phyloP scores from a whole-genome alignment of 176 grass and related monocot species.

The Hyparrhenia diplandra region DNA sequence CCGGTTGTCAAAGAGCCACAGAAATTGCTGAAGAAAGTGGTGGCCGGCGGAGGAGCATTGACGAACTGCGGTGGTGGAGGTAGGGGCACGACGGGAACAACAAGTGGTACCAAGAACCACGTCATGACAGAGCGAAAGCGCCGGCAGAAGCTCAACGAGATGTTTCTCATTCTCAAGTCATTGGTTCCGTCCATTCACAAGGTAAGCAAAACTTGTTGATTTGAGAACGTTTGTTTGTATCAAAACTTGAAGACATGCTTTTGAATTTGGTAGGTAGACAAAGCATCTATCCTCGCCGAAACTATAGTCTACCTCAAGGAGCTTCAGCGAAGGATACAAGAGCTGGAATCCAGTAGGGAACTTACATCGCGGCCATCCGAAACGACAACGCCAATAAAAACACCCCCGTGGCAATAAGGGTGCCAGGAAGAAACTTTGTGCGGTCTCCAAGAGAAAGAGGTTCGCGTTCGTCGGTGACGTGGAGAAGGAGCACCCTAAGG shows the following conservation, averaged over 20 bases:
- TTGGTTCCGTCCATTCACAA: conserved; percentile 77
- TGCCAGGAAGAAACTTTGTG: neutral
- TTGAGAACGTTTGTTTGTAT: neutral
- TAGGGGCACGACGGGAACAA: neutral
- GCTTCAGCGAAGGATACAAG: conserved; percentile 54
- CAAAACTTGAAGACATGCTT: neutral
- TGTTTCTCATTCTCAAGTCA: conserved; percentile 67
- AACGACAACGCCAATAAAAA: neutral
- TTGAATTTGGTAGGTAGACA: conserved; percentile 46
- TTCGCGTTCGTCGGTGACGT: conserved; percentile 9
- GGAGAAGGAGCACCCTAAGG: conserved; percentile 33
- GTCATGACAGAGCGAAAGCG: conserved; percentile 69
- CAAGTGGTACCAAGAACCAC: conserved; percentile 28
- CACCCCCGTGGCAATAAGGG: conserved; percentile 8
- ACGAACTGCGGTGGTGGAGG: neutral
- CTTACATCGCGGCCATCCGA: neutral
- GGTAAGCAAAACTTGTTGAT: neutral
- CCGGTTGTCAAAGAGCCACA: conserved; percentile 28
- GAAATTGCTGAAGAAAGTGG: conserved; percentile 71
- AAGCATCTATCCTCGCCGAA: conserved; percentile 70
- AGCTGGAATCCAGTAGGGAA: conserved; percentile 47
- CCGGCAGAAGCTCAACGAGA: conserved; percentile 81
- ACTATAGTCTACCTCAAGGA: conserved; percentile 76
- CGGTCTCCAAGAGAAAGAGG: conserved; percentile 20
- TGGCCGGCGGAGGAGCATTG: conserved; percentile 17